phyloP scores from a whole-genome alignment of 805 yeast genomes.

The Yamadazyma kitorensis region DNA sequence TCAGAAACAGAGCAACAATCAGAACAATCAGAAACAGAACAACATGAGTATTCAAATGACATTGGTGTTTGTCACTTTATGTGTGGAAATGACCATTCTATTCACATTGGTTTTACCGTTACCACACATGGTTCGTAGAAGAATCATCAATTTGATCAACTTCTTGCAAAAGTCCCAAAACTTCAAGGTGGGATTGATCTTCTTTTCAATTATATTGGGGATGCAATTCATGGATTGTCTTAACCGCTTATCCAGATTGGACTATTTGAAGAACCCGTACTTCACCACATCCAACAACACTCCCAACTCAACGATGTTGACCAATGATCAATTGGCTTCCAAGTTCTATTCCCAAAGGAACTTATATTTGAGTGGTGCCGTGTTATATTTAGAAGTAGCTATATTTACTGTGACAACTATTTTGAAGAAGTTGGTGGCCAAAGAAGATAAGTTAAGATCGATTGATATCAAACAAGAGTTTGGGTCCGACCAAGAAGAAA shows the following conservation, averaged over 20 bases:
- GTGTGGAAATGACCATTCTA: slow-evolving; percentile 51
- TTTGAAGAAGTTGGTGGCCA: slow-evolving; percentile 50
- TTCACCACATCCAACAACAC: slow-evolving; percentile 9
- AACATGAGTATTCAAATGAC: slow-evolving; percentile 47
- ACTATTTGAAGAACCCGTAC: slow-evolving; percentile 20
- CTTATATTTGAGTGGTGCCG: slow-evolving; percentile 61
- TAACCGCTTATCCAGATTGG: slow-evolving; percentile 35
- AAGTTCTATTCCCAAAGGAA: slow-evolving; percentile 65
- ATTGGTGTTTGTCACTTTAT: slow-evolving; percentile 44
- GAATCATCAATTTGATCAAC: slow-evolving; percentile 37
- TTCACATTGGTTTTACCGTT: slow-evolving; percentile 53
- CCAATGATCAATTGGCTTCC: slow-evolving; percentile 53
- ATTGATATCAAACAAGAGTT: slow-evolving; percentile 10
- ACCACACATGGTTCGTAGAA: slow-evolving; percentile 46
- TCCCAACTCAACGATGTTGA: slow-evolving; percentile 20
- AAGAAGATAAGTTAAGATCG: slow-evolving; percentile 28
- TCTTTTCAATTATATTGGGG: slow-evolving; percentile 41
- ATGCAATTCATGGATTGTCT: slow-evolving; percentile 56
- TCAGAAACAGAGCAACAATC: no score
- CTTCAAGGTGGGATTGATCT: slow-evolving; percentile 42
- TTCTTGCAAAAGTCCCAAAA: slow-evolving; percentile 35
- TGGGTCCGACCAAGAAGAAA: slow-evolving; percentile 23
- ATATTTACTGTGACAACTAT: slow-evolving; percentile 54
- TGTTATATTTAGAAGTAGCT: slow-evolving; percentile 52
- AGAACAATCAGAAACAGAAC: not conserved